phyloP scores from a whole-genome alignment of 345 rosid species.

The Geranium rotundifolium region DNA sequence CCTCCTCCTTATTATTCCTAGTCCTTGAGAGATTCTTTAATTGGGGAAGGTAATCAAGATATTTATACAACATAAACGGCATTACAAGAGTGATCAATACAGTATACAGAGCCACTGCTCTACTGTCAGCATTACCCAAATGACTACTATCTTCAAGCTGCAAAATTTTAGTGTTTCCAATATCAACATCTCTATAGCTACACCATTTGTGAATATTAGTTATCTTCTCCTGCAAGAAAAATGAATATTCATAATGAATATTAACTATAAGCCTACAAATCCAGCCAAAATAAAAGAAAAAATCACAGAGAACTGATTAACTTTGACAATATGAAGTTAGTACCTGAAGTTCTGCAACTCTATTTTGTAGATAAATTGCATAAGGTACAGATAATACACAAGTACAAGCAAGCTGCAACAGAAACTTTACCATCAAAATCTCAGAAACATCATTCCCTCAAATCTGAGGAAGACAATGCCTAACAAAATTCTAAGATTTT shows the following conservation, averaged over 20 bases:
- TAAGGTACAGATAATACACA: slow-evolving; percentile 37
- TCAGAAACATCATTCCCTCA: not conserved
- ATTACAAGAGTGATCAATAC: slow-evolving; percentile 41
- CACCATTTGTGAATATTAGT: slow-evolving; percentile 33
- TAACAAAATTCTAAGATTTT: not conserved
- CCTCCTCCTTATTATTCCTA: slow-evolving; percentile 50
- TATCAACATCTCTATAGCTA: slow-evolving; percentile 21
- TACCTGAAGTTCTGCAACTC: slow-evolving; percentile 60
- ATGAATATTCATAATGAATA: not conserved
- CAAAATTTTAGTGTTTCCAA: slow-evolving; percentile 18
- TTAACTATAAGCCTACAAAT: slow-evolving; percentile 1
- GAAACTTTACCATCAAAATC: slow-evolving; percentile 8
- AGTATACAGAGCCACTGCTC: slow-evolving; percentile 49
- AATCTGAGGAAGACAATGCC: not conserved
- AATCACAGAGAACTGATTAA: not conserved
- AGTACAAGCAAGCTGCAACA: slow-evolving; percentile 48
- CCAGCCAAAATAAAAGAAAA: slow-evolving; percentile 2
- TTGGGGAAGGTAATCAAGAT: slow-evolving; percentile 55
- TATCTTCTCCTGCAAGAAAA: slow-evolving; percentile 58
- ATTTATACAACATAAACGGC: slow-evolving; percentile 62
- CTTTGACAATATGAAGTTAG: not conserved
- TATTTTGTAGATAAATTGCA: slow-evolving; percentile 36
- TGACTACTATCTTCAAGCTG: slow-evolving; percentile 15
- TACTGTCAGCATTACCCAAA: slow-evolving; percentile 36
- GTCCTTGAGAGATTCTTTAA: slow-evolving; percentile 39